Conservation (phyloP, 139 green algal genomes). For the Chlorella sp. region DNA sequence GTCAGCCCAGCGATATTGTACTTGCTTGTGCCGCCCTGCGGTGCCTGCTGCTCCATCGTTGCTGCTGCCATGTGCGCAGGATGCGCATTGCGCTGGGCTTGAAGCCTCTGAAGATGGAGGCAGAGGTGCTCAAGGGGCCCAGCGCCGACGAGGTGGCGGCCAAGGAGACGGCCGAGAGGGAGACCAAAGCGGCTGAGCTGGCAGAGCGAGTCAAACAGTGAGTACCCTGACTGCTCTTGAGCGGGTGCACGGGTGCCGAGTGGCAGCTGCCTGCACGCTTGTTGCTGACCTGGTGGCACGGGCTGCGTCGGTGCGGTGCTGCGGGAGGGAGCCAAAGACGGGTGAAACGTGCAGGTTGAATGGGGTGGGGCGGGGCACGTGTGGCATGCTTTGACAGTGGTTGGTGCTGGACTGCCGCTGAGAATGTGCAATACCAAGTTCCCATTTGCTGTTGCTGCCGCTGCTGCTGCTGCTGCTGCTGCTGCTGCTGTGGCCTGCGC, state of each 20-base stretch:
- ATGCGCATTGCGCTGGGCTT: conserved; percentile 76
- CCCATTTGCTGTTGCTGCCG: too few relatives aligned
- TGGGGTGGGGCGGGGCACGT: too few relatives aligned
- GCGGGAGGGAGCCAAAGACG: neutral
- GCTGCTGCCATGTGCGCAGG: conserved; percentile 44
- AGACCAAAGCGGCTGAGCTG: conserved; percentile 49
- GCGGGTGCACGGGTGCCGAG: neutral
- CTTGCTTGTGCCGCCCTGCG: neutral
- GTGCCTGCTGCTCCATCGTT: too few relatives aligned
- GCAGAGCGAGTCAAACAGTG: conserved; percentile 54
- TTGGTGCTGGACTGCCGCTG: too few relatives aligned
- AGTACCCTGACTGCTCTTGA: neutral
- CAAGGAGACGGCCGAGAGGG: conserved; percentile 45
- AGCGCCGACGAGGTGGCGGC: conserved; percentile 40
- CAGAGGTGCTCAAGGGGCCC: conserved; percentile 10
- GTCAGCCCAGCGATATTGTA: neutral
- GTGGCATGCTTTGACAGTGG: too few relatives aligned
- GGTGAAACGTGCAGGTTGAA: too few relatives aligned
- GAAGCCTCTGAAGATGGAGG: conserved; percentile 65
- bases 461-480: too few relatives aligned
- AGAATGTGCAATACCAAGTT: too few relatives aligned
- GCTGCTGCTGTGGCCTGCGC: neutral
- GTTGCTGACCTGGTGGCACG: neutral
- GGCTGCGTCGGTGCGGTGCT: neutral
- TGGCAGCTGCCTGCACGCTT: neutral